Evolutionary conservation across 2,329 filamentous ascomycete species (phyloP).

Genomic region (Botrytis cinerea): DNA sequence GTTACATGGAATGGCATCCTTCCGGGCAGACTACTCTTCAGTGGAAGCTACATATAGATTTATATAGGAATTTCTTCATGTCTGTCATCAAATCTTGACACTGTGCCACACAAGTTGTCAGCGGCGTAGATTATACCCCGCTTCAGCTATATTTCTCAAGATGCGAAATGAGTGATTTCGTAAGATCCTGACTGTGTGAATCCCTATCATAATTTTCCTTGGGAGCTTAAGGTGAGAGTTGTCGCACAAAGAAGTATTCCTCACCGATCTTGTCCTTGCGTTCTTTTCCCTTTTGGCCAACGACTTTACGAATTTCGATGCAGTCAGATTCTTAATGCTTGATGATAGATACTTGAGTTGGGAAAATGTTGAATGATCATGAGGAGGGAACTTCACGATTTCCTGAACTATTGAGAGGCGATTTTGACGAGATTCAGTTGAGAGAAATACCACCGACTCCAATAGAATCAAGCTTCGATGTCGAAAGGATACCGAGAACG

Average conservation of each 20-base stretch:
- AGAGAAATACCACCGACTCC: constrained; percentile 22
- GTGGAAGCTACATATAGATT: constrained; percentile 22
- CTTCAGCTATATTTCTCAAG: background rate
- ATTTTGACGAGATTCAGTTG: constrained; percentile 17
- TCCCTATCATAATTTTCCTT: background rate
- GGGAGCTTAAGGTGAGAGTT: background rate
- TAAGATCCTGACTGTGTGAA: background rate
- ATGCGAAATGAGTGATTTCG: background rate
- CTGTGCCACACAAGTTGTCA: constrained; percentile 14
- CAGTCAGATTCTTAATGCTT: constrained; percentile 14
- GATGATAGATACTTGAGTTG: background rate
- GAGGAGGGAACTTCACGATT: constrained; percentile 8
- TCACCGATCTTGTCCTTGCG: background rate
- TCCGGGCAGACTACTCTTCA: background rate
- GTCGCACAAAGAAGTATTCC: background rate
- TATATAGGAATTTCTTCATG: constrained; percentile 4
- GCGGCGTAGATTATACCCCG: constrained; percentile 11
- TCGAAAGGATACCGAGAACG: constrained; percentile 2
- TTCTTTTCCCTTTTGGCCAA: background rate
- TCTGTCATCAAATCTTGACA: constrained; percentile 15
- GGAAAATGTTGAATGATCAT: constrained; percentile 16
- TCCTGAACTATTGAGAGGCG: constrained; percentile 8
- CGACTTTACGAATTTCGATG: constrained; percentile 6
- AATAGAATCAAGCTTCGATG: constrained; percentile 13
- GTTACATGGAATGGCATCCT: constrained; percentile 20